Percentiles rank a stretch among this genome's conserved stretches.
Conservation (phyloP, 2,329 filamentous ascomycete species). For the Lachnellula hyalina region DNA sequence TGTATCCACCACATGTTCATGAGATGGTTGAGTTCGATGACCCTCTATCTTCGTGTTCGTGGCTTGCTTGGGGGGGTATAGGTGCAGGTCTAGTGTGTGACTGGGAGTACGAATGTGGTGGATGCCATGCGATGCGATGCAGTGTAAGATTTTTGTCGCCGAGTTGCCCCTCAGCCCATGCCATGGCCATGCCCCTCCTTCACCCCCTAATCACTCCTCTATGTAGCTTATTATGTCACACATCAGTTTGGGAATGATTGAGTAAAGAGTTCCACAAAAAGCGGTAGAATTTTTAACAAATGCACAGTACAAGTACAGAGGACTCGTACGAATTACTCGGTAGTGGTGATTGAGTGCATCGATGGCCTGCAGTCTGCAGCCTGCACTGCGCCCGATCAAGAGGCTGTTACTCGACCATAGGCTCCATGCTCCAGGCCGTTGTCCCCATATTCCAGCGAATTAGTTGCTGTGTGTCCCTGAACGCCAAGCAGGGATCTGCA, state of each 20-base stretch:
- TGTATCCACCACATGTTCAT: neutral
- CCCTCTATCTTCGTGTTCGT: too few relatives aligned
- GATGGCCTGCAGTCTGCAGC: neutral
- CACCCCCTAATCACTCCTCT: too few relatives aligned
- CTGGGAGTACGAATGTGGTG: neutral
- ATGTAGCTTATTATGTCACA: too few relatives aligned
- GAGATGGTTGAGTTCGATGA: too few relatives aligned
- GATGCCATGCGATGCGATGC: neutral
- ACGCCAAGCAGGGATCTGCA: conserved; percentile 17
- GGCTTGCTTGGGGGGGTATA: neutral
- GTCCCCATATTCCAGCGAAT: conserved; percentile 18
- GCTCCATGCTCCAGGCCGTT: neutral
- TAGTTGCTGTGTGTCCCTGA: conserved; percentile 18
- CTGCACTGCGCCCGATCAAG: too few relatives aligned
- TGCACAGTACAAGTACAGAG: neutral
- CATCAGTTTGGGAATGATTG: neutral
- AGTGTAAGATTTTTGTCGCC: neutral
- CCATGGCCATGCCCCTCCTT: too few relatives aligned
- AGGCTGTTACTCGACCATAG: neutral
- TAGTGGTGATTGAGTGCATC: neutral
- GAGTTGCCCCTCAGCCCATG: neutral
- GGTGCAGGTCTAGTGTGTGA: neutral
- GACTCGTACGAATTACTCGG: too few relatives aligned
- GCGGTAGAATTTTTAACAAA: conserved; percentile 12
- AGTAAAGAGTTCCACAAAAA: conserved; percentile 15